phyloP scores from a whole-genome alignment of 2,329 filamentous ascomycete species.

The Didymellaceae sp. region DNA sequence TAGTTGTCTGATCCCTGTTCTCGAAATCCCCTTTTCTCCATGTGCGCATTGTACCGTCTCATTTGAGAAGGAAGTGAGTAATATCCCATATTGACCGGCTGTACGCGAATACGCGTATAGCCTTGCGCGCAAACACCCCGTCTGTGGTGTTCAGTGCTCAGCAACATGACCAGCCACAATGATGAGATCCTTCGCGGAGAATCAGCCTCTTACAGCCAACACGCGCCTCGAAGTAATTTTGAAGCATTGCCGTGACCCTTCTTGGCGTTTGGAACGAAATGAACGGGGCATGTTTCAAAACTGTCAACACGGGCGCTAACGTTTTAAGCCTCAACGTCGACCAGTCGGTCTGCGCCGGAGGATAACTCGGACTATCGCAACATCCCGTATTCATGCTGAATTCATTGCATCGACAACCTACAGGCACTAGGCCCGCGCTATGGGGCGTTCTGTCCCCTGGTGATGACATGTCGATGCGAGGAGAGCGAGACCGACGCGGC shows the following conservation, averaged over 20 bases:
- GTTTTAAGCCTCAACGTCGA: slow-evolving; percentile 9
- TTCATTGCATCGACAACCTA: background rate
- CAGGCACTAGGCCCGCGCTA: background rate
- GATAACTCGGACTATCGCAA: background rate
- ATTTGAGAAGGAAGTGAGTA: no score
- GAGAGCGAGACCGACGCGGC: background rate
- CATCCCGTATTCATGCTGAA: slow-evolving; percentile 2
- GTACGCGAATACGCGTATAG: background rate
- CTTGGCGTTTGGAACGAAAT: slow-evolving; percentile 21
- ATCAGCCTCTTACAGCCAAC: background rate
- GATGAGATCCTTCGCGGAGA: no score
- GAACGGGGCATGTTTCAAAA: slow-evolving; percentile 9
- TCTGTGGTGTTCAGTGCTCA: no score
- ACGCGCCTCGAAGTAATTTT: background rate
- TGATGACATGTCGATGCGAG: background rate
- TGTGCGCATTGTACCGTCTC: no score
- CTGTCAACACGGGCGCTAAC: slow-evolving; percentile 14
- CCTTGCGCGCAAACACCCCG: no score
- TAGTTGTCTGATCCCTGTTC: no score
- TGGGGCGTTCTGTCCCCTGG: background rate
- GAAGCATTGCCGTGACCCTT: background rate
- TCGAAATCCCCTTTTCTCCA: no score
- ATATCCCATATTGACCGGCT: background rate
- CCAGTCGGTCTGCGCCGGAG: slow-evolving; percentile 6
- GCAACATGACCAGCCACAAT: no score